These are phyloP conservation scores for Phlebopus sp. DNA, from an alignment of 1,284 basidiomycete species.

Conservation along the genomic window DNA sequence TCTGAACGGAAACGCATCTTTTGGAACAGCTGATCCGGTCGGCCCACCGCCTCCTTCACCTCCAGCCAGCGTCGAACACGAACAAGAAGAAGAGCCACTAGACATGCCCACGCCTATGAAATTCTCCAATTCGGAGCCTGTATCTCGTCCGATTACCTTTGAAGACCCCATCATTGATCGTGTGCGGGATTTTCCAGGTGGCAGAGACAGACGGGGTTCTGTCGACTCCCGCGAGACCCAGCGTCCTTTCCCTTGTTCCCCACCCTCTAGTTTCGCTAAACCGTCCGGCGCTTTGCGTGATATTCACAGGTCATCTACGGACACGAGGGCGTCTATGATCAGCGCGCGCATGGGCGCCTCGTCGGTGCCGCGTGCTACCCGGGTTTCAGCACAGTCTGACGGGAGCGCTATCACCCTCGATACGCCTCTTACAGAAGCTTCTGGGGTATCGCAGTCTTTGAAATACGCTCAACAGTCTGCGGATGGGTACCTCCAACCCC, in stretches of 20 bases:
- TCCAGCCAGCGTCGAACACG: slow-evolving; percentile 54
- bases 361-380: slow-evolving; percentile 19
- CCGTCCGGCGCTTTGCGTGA: slow-evolving; percentile 7
- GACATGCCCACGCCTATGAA: slow-evolving; percentile 13
- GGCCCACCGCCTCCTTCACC: slow-evolving; percentile 68
- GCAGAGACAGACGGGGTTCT: slow-evolving; percentile 28
- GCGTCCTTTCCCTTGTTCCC: slow-evolving; percentile 23
- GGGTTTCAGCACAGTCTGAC: slow-evolving; percentile 13
- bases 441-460: slow-evolving; percentile 13
- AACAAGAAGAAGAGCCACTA: slow-evolving; percentile 23
- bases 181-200: slow-evolving; percentile 9
- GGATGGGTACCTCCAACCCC: slow-evolving; percentile 54
- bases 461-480: slow-evolving; percentile 33
- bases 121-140: slow-evolving; percentile 15
- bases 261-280: slow-evolving; percentile 21
- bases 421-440: slow-evolving; percentile 12
- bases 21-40: slow-evolving; percentile 25
- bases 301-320: slow-evolving; percentile 44
- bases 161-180: slow-evolving; percentile 31
- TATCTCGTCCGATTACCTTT: slow-evolving; percentile 26
- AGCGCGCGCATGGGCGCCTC: slow-evolving; percentile 28
- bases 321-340: slow-evolving; percentile 41
- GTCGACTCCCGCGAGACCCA: slow-evolving; percentile 23
- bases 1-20: slow-evolving; percentile 12
- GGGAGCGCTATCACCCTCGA: slow-evolving; percentile 12